Base-by-base conservation (phyloP, 176 grass and related monocot genomes). In the Oryza coarctata region DNA sequence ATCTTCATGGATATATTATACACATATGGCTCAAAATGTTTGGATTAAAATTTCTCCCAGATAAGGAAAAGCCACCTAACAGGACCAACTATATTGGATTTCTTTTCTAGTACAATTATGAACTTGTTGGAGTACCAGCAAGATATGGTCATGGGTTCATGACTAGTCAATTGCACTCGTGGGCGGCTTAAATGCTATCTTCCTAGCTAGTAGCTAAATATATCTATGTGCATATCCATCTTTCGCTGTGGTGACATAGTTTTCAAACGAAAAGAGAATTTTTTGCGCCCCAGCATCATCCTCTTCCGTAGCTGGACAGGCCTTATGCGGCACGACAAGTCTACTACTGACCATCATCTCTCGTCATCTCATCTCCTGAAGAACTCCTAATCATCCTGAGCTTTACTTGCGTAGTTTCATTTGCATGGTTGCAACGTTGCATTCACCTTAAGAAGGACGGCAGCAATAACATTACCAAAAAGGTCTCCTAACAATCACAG, bases 131-230 rank as follows among this genome's bases (percentile, higher is more conserved):
- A 25, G n/a, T 71, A 71, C 36, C n/a, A 44, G 26, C 38, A 44
- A 30, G 70, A 31, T 18, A 3, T 23, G 7, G 29, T 43, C 30
- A 75, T 75, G 45, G 7, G 50, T 55, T 55, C 22, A 60, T 60
- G 22, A 60, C 22, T 58, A 25, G 35, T 35, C 28, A 75, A 25
- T 14, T 60, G 73, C 50, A 25, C 50, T 38, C 49, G 10, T 38
- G 20, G 22, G 32, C 50, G 31, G 72, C 73, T 33, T 38, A 76
- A 60, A 60, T n/a, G 35, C 31, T 73, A 73, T 73, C 38, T 62
- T 18, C 69, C 33, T n/a, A n/a, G n/a, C n/a, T n/a, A 33, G 32
- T 40, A 3, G 17, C 12, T 39, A 13, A 49, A 23, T 5, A 65
- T 43, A 41, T 27, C 38, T 12, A 28, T 1, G 2, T 26, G 38